Percentiles rank a stretch among this genome's conserved stretches.
These are phyloP conservation scores for Ehretia macrophylla DNA, from an alignment of 257 asterid genomes.

Conservation along the genomic window DNA sequence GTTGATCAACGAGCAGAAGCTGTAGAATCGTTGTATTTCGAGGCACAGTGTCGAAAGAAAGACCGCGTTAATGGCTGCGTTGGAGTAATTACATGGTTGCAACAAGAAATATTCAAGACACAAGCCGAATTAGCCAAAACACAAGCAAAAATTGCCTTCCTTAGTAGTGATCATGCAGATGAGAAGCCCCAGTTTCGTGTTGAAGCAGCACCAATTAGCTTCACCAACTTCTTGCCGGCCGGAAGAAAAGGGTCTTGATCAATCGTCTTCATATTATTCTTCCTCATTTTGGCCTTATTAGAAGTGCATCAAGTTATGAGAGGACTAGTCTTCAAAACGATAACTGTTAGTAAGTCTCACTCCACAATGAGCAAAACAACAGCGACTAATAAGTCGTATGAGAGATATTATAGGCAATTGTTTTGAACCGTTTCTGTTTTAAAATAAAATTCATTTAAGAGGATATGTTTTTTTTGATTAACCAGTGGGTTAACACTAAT, in stretches of 20 bases:
- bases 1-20: conserved; percentile 40
- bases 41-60: conserved; percentile 53
- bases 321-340: too few species aligned
- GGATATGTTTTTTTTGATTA: too few species aligned
- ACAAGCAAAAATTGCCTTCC: conserved; percentile 37
- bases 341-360: too few species aligned
- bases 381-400: too few species aligned
- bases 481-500: too few species aligned
- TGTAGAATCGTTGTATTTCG: conserved; percentile 50
- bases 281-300: conserved; percentile 6
- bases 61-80: conserved; percentile 68
- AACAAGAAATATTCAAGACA: conserved; percentile 37
- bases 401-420: too few species aligned
- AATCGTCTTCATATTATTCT: conserved; percentile 1
- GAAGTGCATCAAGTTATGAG: neutral
- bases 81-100: conserved; percentile 37
- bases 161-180: neutral
- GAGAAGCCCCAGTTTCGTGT: neutral
- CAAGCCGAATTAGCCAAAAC: conserved; percentile 43
- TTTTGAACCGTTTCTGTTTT: too few species aligned
- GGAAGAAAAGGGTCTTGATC: conserved; percentile 1
- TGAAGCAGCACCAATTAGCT: neutral
- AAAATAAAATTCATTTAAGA: too few species aligned
- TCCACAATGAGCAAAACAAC: too few species aligned
- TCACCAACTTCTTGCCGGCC: neutral